phyloP scores from a whole-genome alignment of 805 yeast genomes.

The Clavispora fructus region DNA sequence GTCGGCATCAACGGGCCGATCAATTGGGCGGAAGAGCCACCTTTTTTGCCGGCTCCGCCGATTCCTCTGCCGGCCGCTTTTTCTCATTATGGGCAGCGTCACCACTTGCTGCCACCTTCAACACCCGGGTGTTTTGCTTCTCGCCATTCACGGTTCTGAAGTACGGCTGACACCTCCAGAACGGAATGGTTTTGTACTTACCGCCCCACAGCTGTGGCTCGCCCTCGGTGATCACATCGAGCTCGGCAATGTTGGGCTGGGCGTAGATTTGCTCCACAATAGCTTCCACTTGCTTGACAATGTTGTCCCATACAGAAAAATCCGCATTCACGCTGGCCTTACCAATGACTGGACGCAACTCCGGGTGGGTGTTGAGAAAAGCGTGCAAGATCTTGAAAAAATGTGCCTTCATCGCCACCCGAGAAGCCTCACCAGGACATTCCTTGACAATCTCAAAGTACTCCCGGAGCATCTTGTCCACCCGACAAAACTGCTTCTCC shows the following conservation, averaged over 20 bases:
- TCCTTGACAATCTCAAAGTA: constrained; percentile 76
- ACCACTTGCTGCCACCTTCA: constrained; percentile 34
- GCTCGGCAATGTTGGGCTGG: constrained; percentile 45
- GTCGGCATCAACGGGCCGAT: neutral
- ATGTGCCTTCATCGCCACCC: constrained; percentile 84
- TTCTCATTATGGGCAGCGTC: constrained; percentile 9
- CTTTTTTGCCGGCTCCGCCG: neutral
- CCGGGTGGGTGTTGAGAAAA: constrained; percentile 73
- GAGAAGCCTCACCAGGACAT: constrained; percentile 66
- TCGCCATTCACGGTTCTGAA: constrained; percentile 86
- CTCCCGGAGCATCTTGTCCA: constrained; percentile 77
- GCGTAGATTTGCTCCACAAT: constrained; percentile 54
- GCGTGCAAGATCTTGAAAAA: constrained; percentile 80
- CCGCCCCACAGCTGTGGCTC: constrained; percentile 72
- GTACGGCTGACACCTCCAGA: constrained; percentile 96
- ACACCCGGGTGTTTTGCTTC: constrained; percentile 33
- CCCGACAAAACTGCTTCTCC: constrained; percentile 75
- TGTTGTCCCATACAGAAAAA: constrained; percentile 40
- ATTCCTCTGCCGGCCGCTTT: neutral
- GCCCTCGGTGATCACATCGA: constrained; percentile 55
- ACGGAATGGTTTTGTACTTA: constrained; percentile 72
- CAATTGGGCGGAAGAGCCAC: neutral
- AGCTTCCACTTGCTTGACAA: constrained; percentile 62
- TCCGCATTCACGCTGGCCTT: constrained; percentile 36
- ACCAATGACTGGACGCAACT: constrained; percentile 71